Base-by-base conservation (phyloP, 257 asterid species). In the Rehmannia glutinosa region DNA sequence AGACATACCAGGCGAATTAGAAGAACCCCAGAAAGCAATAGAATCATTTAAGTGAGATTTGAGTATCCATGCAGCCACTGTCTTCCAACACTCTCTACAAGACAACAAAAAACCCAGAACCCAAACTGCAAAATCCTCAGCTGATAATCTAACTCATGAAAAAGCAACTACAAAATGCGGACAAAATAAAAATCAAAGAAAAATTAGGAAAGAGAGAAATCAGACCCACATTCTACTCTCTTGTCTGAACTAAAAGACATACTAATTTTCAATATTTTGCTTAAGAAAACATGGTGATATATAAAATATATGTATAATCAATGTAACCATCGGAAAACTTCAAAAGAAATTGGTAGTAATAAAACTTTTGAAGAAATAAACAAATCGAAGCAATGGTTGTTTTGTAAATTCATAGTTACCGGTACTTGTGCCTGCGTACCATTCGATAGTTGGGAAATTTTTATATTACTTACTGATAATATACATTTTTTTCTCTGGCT, bases 141-240 rank as follows among this genome's bases (percentile, higher is more conserved):
- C 79, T 59, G 57, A 74, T 35, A 75, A 77, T 81, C 76, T 32
- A 70, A 42, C 62, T 59, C 68, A 12, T 53, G 41, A 55, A 27
- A 62, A 49, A 49, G 4, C 20, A 68, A 19, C 7, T 3, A 49
- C 3, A 19, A 30, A 6, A 62, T 15, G 63, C 24, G 68, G 62
- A 68, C 55, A 50, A 51, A 67, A 20, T 28, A 27, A 68, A 59
- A 55, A 30, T 67, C 30, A 41, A 32, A 32, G 6, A 32, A 32
- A 3, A 32, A 32, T 5, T 6, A 11, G 13, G 57, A 64, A 66
- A 68, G 30, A 38, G 45, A 20, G 56, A 74, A 59, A 58, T 53
- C 76, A 64, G 83, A 77, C 84, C 81, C 79, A 70, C 86, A 81
- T 70, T 77, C 75, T 69, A 16, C 66, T 49, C 68, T 35, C 27